phyloP scores from a whole-genome alignment of 2,329 filamentous ascomycete genomes.

The Penicillium sp. region DNA sequence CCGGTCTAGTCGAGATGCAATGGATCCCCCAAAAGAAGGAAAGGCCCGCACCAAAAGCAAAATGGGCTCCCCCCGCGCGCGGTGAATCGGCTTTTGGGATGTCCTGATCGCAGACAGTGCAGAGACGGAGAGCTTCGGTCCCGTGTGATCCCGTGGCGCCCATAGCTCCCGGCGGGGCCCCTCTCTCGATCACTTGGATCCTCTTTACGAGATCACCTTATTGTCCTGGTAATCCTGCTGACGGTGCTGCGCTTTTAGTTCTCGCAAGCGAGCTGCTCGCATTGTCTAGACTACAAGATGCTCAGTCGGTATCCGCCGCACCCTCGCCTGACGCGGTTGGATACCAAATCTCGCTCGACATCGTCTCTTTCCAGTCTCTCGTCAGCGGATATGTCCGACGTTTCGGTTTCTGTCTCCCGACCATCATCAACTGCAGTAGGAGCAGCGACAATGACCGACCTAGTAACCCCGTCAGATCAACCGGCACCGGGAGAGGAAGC shows the following conservation, averaged over 20 bases:
- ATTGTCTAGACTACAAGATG: constrained; percentile 22
- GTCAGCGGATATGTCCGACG: constrained; percentile 9
- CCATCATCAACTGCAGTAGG: neutral
- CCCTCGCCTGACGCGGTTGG: constrained; percentile 23
- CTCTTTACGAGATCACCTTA: neutral
- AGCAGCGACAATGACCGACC: constrained; percentile 11
- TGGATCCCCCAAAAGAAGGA: neutral
- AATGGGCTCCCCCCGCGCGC: neutral
- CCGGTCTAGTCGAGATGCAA: neutral
- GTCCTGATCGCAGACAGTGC: neutral
- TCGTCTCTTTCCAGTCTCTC: constrained; percentile 17
- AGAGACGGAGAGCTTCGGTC: neutral
- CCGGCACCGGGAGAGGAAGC: neutral
- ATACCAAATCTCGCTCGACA: constrained; percentile 14
- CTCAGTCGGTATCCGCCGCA: constrained; percentile 15
- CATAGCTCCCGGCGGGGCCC: constrained; percentile 12
- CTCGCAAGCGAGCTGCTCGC: constrained; percentile 11
- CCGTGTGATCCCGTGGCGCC: constrained; percentile 11
- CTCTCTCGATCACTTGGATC: neutral
- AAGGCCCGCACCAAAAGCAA: neutral
- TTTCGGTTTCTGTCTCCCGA: constrained; percentile 4
- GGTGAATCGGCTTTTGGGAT: neutral
- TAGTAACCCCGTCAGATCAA: neutral
- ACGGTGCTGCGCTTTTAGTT: constrained; percentile 10
- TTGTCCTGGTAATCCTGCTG: neutral